A percentile compares a stretch with the other conserved stretches of the same genome.
phyloP scores from a whole-genome alignment of 1,284 basidiomycete genomes.

The Meripilus lineatus region DNA sequence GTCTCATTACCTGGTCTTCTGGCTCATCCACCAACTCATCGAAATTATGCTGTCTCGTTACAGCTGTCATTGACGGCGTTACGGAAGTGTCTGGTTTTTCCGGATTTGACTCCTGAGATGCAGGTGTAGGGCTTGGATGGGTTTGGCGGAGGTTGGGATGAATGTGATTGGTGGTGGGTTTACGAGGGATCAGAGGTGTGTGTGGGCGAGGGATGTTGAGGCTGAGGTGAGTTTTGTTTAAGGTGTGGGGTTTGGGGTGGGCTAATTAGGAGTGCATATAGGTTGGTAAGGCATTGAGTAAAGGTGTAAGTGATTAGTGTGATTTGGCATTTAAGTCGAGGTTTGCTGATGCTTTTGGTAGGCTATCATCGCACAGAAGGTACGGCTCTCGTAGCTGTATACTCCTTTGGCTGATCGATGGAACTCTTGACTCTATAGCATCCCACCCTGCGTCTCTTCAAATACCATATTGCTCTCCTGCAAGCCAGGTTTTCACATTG shows the following conservation, averaged over 20 bases:
- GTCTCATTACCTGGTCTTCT: slow-evolving; percentile 56
- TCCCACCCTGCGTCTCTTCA: slow-evolving; percentile 55
- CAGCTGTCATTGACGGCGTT: slow-evolving; percentile 51
- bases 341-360: slow-evolving; percentile 19
- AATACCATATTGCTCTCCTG: slow-evolving; percentile 51
- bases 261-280: no score
- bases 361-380: slow-evolving; percentile 62
- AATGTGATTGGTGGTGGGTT: slow-evolving; percentile 44
- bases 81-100: slow-evolving; percentile 44
- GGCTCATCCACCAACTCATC: slow-evolving; percentile 57
- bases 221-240: slow-evolving; percentile 38
- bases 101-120: slow-evolving; percentile 48
- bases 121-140: slow-evolving; percentile 68
- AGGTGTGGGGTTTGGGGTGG: not conserved
- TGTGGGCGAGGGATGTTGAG: slow-evolving; percentile 46
- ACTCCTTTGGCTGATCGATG: not conserved
- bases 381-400: slow-evolving; percentile 19
- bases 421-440: slow-evolving; percentile 33
- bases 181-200: slow-evolving; percentile 20
- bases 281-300: slow-evolving; percentile 47
- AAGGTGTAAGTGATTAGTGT: slow-evolving; percentile 28
- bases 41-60: slow-evolving; percentile 46
- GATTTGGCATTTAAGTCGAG: not conserved
- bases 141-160: slow-evolving; percentile 61
- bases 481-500: slow-evolving; percentile 51